phyloP scores from a whole-genome alignment of 2,329 filamentous ascomycete genomes.

The Penicillium sp. region DNA sequence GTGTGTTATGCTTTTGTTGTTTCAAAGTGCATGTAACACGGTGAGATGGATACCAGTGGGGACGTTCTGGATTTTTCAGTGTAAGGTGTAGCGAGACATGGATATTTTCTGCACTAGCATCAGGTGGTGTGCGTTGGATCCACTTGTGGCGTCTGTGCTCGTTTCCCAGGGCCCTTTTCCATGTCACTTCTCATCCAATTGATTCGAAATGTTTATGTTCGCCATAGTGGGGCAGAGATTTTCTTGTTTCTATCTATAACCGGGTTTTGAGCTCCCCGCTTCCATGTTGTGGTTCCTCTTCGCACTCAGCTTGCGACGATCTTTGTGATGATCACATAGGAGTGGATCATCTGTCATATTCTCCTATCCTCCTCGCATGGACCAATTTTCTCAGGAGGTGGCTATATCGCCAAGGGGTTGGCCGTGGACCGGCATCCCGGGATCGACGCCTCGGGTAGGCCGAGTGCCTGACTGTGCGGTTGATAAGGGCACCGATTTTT shows the following conservation, averaged over 20 bases:
- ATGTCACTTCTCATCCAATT: slow-evolving; percentile 5
- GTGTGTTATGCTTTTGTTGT: not conserved
- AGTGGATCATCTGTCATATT: not conserved
- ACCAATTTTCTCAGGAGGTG: slow-evolving; percentile 6
- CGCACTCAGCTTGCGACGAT: not conserved
- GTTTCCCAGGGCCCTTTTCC: not conserved
- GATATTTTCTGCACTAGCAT: not conserved
- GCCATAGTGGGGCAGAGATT: slow-evolving; percentile 3
- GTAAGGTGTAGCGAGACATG: not conserved
- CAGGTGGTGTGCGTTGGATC: not conserved
- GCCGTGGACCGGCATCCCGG: slow-evolving; percentile 2
- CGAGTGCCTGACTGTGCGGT: not conserved
- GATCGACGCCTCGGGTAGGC: slow-evolving; percentile 4
- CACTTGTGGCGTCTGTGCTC: slow-evolving; percentile 3
- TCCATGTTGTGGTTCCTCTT: not conserved
- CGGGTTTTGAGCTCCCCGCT: slow-evolving; percentile 1
- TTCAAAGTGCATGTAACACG: not conserved
- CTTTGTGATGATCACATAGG: not conserved
- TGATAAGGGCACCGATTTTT: slow-evolving; percentile 12
- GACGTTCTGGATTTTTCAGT: not conserved
- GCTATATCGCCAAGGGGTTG: slow-evolving; percentile 5
- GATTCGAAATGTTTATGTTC: slow-evolving; percentile 14
- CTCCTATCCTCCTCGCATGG: not conserved
- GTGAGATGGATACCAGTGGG: not conserved
- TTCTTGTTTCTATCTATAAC: slow-evolving; percentile 19